phyloP scores from a whole-genome alignment of 495 filamentous ascomycete genomes.

The Thermothielavioides terrestris region DNA sequence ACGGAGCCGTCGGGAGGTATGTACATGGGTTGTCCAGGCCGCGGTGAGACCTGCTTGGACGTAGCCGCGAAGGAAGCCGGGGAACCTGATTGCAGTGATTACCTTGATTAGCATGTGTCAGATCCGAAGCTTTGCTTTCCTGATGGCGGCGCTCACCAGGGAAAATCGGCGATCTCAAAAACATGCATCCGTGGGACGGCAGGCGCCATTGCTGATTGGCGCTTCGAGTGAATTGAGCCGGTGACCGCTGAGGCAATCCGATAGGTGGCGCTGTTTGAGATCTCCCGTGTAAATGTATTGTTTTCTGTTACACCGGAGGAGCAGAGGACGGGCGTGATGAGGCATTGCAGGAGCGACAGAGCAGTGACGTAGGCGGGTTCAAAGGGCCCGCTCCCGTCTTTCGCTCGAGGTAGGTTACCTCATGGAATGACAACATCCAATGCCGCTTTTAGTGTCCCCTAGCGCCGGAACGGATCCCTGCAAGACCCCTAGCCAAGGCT shows the following conservation, averaged over 20 bases:
- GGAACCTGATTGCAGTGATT: constrained; percentile 49
- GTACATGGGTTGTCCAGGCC: constrained; percentile 37
- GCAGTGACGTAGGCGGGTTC: no score
- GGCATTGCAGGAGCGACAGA: no score
- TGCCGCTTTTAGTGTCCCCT: constrained; percentile 7
- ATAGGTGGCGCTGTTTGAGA: no score
- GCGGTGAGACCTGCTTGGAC: constrained; percentile 45
- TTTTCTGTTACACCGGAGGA: no score
- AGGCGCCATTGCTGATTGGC: constrained; percentile 34
- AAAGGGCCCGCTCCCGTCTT: no score
- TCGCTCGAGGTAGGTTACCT: no score
- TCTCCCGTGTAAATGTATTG: no score
- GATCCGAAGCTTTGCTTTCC: no score
- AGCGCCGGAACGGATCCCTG: neutral
- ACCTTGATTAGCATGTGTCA: no score
- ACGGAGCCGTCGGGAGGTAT: neutral
- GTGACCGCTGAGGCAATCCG: neutral
- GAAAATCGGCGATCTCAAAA: constrained; percentile 47
- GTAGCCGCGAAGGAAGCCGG: constrained; percentile 40
- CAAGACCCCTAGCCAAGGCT: neutral
- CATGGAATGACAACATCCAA: constrained; percentile 14
- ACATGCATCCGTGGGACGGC: constrained; percentile 46
- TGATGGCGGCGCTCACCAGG: no score
- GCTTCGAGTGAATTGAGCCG: no score
- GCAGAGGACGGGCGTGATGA: no score